A percentile compares a stretch with the other conserved stretches of the same genome.
These are phyloP conservation scores for Dioscorea alata DNA, from an alignment of 106 monocot species.

Conservation along the genomic window DNA sequence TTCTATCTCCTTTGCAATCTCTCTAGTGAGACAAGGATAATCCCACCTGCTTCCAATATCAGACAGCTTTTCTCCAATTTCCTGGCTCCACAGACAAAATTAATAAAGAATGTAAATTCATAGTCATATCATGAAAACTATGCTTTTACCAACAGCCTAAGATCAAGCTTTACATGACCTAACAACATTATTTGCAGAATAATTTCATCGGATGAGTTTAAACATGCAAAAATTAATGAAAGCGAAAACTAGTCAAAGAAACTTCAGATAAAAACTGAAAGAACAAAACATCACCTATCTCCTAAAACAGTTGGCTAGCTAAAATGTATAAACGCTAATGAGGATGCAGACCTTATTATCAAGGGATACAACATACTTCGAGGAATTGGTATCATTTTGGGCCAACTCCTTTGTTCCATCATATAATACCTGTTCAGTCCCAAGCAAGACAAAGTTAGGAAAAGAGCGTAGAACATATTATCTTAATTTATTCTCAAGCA, in stretches of 20 bases:
- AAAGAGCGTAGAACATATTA: not conserved
- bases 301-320: no score
- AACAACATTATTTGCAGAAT: no score
- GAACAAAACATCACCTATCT: no score
- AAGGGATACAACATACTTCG: slow-evolving; percentile 70
- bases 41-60: slow-evolving; percentile 75
- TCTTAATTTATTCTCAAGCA: not conserved
- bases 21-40: slow-evolving; percentile 67
- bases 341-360: slow-evolving; percentile 73
- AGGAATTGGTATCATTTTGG: slow-evolving; percentile 55
- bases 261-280: no score
- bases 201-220: no score
- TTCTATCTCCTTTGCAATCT: slow-evolving; percentile 65
- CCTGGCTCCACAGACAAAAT: slow-evolving; percentile 30
- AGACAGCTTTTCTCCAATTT: slow-evolving; percentile 87
- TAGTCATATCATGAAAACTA: no score
- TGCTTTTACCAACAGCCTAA: no score
- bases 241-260: no score
- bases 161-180: no score
- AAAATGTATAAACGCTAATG: not conserved
- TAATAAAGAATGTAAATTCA: no score
- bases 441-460: slow-evolving; percentile 1
- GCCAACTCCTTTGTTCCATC: slow-evolving; percentile 90
- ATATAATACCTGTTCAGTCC: slow-evolving; percentile 60
- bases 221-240: no score